A percentile compares a stretch with the other conserved stretches of the same genome.
Conservation (phyloP, 495 filamentous ascomycete species). For the Hypomontagnella submonticulosa region DNA sequence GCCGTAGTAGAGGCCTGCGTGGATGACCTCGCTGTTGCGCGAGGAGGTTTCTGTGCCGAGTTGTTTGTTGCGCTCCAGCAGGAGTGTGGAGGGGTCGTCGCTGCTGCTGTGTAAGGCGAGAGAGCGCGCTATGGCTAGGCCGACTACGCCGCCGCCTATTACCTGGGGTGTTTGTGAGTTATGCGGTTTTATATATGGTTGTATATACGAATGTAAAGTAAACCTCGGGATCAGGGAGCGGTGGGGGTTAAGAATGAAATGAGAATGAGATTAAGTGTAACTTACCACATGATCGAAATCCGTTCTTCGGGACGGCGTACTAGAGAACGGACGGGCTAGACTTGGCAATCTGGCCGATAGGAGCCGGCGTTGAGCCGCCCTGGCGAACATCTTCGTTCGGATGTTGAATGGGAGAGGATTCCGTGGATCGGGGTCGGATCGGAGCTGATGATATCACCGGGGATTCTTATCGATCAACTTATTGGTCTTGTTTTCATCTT, state of each 20-base stretch:
- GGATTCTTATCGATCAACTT: conserved; percentile 25
- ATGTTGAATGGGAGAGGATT: not conserved
- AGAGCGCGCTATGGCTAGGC: conserved; percentile 84
- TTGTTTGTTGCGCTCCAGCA: conserved; percentile 81
- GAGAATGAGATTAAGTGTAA: conserved; percentile 1
- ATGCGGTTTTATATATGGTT: not conserved
- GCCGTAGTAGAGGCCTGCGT: conserved; percentile 95
- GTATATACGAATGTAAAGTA: no score
- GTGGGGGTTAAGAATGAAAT: no score
- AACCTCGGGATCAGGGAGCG: no score
- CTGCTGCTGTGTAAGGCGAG: conserved; percentile 75
- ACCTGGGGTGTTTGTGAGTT: conserved; percentile 60
- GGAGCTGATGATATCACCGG: conserved; percentile 34
- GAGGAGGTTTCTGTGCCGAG: conserved; percentile 92
- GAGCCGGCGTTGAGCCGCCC: conserved; percentile 23
- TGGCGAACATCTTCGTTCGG: conserved; percentile 31
- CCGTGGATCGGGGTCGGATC: conserved; percentile 2
- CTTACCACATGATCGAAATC: conserved; percentile 87
- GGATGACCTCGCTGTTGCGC: conserved; percentile 96
- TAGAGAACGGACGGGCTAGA: conserved; percentile 41
- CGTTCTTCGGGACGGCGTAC: conserved; percentile 53
- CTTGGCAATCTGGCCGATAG: not conserved
- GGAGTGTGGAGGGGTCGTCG: conserved; percentile 72
- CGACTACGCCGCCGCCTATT: conserved; percentile 91
- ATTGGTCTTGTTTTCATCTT: conserved; percentile 4